Percentiles rank a stretch among this genome's conserved stretches.
Evolutionary conservation across 805 yeast genomes (phyloP).

Genomic region (Nakazawaea ambrosiae): DNA sequence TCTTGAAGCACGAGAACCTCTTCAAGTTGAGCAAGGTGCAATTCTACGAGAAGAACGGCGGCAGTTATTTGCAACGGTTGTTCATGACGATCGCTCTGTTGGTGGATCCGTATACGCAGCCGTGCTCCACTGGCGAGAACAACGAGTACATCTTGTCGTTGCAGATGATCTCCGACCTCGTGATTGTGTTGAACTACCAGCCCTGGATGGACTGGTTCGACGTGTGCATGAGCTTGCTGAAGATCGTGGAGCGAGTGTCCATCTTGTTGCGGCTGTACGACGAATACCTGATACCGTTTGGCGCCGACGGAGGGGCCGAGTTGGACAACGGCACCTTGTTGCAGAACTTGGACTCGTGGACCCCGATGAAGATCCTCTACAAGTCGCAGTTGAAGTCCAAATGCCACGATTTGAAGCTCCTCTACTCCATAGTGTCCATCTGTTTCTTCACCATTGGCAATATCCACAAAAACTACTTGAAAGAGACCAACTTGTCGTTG

Average conservation of each 20-base stretch:
- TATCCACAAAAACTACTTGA: conserved; percentile 25
- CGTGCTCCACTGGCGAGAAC: conserved; percentile 47
- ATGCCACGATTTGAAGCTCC: conserved; percentile 31
- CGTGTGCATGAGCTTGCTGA: conserved; percentile 19
- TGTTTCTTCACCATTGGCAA: conserved; percentile 38
- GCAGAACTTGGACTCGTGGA: conserved; percentile 25
- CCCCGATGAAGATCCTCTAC: conserved; percentile 25
- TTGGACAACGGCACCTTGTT: conserved; percentile 30
- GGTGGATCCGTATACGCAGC: conserved; percentile 65
- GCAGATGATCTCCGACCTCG: conserved; percentile 44
- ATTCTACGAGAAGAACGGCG: too few relatives aligned
- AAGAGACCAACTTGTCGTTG: conserved; percentile 30
- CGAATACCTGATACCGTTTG: conserved; percentile 30
- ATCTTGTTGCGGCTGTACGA: conserved; percentile 33
- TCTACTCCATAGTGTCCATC: conserved; percentile 38
- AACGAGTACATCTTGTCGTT: conserved; percentile 44
- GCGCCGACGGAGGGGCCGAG: conserved; percentile 23
- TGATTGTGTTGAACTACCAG: conserved; percentile 33
- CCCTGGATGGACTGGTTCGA: conserved; percentile 16
- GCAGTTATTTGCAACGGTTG: conserved; percentile 2
- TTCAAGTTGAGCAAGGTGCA: too few relatives aligned
- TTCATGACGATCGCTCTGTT: conserved; percentile 27
- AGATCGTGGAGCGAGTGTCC: conserved; percentile 27
- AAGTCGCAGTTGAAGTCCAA: conserved; percentile 19
- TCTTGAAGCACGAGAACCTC: too few relatives aligned